Evolutionary conservation across 2,329 filamentous ascomycete genomes (phyloP).

Genomic region (Gliomastix tumulicola): DNA sequence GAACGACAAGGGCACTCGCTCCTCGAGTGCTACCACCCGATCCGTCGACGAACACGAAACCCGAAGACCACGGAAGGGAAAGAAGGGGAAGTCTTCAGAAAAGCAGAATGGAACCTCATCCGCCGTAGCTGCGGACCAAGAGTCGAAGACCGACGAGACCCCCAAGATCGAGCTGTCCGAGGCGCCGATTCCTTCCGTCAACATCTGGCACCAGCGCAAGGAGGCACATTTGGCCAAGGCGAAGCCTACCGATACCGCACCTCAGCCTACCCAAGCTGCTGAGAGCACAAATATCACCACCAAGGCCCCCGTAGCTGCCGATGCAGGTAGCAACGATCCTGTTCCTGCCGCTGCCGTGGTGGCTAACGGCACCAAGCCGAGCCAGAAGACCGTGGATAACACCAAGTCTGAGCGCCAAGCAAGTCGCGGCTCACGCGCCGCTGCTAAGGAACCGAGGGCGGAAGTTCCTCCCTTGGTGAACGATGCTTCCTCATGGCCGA

Average conservation of each 20-base stretch:
- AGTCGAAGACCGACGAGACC: constrained; percentile 36
- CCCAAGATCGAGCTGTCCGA: constrained; percentile 65
- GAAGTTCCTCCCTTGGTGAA: constrained; percentile 55
- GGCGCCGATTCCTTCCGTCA: constrained; percentile 76
- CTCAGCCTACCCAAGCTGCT: too few species aligned
- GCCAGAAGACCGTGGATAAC: constrained; percentile 34
- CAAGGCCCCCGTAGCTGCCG: constrained; percentile 8
- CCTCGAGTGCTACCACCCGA: constrained; percentile 57
- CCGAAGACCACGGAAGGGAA: constrained; percentile 46
- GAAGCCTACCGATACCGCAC: constrained; percentile 26
- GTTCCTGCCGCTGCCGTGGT: constrained; percentile 14
- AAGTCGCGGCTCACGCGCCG: constrained; percentile 37
- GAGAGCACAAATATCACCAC: neutral
- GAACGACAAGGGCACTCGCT: constrained; percentile 44
- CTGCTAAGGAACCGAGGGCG: constrained; percentile 25
- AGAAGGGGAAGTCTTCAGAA: constrained; percentile 46
- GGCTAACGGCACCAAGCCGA: constrained; percentile 31
- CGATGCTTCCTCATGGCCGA: constrained; percentile 83
- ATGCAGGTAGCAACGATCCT: too few species aligned
- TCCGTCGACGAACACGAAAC: constrained; percentile 53
- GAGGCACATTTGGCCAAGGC: constrained; percentile 53
- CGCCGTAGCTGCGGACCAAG: constrained; percentile 49
- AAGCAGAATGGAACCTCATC: constrained; percentile 42
- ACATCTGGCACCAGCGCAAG: constrained; percentile 78
- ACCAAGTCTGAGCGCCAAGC: constrained; percentile 31